phyloP scores from a whole-genome alignment of 257 asterid genomes.

The Solanum ahanhuiri region DNA sequence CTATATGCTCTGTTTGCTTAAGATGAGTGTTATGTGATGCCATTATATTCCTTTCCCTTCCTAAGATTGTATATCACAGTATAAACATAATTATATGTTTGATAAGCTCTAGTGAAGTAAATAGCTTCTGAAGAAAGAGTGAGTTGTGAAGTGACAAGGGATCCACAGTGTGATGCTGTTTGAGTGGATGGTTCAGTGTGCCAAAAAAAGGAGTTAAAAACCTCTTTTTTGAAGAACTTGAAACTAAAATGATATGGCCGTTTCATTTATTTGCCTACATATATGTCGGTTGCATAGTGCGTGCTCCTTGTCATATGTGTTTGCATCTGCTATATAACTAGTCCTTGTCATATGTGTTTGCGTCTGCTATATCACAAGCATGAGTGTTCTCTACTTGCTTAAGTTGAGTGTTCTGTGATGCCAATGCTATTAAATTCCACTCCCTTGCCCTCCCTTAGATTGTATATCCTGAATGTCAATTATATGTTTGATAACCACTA shows the following conservation, averaged over 20 bases:
- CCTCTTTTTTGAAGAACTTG: background rate
- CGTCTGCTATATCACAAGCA: background rate
- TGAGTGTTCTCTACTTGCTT: background rate
- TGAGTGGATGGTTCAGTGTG: background rate
- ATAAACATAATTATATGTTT: background rate
- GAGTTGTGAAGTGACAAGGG: background rate
- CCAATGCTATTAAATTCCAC: background rate
- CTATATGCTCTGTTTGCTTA: background rate
- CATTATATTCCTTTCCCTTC: background rate
- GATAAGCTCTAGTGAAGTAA: background rate
- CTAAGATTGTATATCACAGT: background rate
- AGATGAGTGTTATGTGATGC: background rate
- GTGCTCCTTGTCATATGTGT: background rate
- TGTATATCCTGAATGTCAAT: background rate
- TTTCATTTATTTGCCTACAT: background rate
- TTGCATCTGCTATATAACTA: background rate
- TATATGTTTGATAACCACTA: background rate
- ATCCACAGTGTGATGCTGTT: background rate
- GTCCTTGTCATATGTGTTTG: background rate
- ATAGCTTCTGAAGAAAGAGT: background rate
- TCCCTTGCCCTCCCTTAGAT: background rate
- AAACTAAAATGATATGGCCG: background rate
- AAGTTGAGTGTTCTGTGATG: background rate
- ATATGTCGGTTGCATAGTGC: background rate
- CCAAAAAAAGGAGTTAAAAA: background rate